A percentile compares a stretch with the other conserved stretches of the same genome.
Evolutionary conservation across 2,329 filamentous ascomycete genomes (phyloP).

Genomic region (Thielaviopsis punctulata): DNA sequence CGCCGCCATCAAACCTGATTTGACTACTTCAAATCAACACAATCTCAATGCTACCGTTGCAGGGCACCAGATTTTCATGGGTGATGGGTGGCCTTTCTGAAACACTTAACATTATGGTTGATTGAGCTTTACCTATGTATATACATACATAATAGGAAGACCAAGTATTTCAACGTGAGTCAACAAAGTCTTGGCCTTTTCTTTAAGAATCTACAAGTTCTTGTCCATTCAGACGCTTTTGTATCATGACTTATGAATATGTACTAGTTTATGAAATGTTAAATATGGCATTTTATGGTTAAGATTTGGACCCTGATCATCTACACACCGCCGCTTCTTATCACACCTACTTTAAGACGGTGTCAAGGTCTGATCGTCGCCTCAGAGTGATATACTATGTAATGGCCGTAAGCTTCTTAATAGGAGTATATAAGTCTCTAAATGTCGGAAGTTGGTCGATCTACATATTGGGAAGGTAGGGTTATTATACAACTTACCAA

Average conservation of each 20-base stretch:
- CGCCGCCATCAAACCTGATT: not conserved
- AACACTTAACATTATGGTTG: not conserved
- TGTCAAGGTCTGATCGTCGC: not conserved
- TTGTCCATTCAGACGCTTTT: too few species aligned
- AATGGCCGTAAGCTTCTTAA: not conserved
- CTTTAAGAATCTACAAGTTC: too few species aligned
- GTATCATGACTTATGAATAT: too few species aligned
- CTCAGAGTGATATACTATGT: not conserved
- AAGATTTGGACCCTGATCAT: not conserved
- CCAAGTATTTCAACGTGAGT: too few species aligned
- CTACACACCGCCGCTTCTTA: not conserved
- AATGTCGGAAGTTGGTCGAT: too few species aligned
- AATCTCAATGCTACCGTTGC: not conserved
- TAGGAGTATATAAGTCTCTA: too few species aligned
- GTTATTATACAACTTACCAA: too few species aligned
- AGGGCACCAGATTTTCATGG: not conserved
- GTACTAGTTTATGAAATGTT: too few species aligned
- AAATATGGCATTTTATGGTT: not conserved
- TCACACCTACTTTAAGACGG: not conserved
- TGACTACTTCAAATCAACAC: not conserved
- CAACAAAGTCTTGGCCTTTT: too few species aligned
- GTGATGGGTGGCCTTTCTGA: not conserved
- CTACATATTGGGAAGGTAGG: too few species aligned
- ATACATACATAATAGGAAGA: too few species aligned
- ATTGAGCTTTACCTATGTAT: too few species aligned